These are phyloP conservation scores for Zygosaccharomyces sapae DNA, from an alignment of 1,139 yeast species.

Conservation along the genomic window DNA sequence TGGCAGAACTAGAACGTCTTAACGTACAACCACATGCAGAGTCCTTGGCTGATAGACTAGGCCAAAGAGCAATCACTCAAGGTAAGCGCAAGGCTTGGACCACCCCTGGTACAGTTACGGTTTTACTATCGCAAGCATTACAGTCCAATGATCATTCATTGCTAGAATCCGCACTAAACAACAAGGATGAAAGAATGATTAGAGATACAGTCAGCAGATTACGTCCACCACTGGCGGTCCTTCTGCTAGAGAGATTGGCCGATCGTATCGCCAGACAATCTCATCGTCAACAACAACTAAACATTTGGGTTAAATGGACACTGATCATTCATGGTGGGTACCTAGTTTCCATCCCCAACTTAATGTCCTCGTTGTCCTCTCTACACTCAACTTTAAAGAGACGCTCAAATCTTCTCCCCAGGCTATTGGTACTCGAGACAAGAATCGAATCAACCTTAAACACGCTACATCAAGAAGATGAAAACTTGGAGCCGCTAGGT, in stretches of 20 bases:
- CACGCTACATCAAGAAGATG: slow-evolving; percentile 42
- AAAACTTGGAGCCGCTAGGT: slow-evolving; percentile 18
- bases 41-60: slow-evolving; percentile 58
- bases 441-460: slow-evolving; percentile 68
- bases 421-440: slow-evolving; percentile 78
- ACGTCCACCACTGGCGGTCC: slow-evolving; percentile 68
- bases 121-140: slow-evolving; percentile 65
- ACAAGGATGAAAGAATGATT: slow-evolving; percentile 71
- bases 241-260: slow-evolving; percentile 74
- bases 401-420: slow-evolving; percentile 72
- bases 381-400: slow-evolving; percentile 72
- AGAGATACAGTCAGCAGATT: slow-evolving; percentile 66
- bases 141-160: slow-evolving; percentile 67
- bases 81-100: slow-evolving; percentile 29
- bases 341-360: slow-evolving; percentile 61
- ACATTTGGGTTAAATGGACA: slow-evolving; percentile 91
- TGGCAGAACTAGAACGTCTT: slow-evolving; percentile 24
- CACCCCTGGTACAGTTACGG: slow-evolving; percentile 60
- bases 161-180: slow-evolving; percentile 74
- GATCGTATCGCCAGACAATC: slow-evolving; percentile 73
- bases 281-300: slow-evolving; percentile 62
- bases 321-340: slow-evolving; percentile 87
- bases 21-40: slow-evolving; percentile 39
- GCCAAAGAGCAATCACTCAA: slow-evolving; percentile 18
- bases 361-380: slow-evolving; percentile 63